Evolutionary conservation across 2,329 filamentous ascomycete genomes (phyloP).

Genomic region (Xylariaceae sp.): DNA sequence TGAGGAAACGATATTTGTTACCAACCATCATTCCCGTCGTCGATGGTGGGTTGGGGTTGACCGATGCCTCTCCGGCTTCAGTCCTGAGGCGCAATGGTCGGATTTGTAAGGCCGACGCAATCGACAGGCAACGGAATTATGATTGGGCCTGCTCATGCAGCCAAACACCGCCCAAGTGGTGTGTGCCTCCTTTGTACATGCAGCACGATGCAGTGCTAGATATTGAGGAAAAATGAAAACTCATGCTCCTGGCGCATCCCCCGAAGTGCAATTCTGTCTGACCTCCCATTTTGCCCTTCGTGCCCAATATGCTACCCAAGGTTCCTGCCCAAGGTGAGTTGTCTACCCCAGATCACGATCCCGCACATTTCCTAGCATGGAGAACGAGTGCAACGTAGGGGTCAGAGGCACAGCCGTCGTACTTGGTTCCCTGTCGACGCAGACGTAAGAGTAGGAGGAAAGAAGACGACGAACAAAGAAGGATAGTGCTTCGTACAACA

Average conservation of each 20-base stretch:
- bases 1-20: not conserved
- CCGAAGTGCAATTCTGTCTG: slow-evolving; percentile 14
- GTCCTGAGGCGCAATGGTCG: not conserved
- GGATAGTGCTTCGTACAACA: slow-evolving; percentile 21
- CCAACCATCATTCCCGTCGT: slow-evolving; percentile 1
- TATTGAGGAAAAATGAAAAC: too few species aligned
- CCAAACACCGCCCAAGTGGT: not conserved
- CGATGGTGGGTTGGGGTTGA: not conserved
- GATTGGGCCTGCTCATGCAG: not conserved
- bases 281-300: slow-evolving; percentile 7
- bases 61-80: slow-evolving; percentile 1
- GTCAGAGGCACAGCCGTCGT: slow-evolving; percentile 4
- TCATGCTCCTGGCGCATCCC: not conserved
- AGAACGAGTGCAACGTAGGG: slow-evolving; percentile 23
- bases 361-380: slow-evolving; percentile 6
- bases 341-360: slow-evolving; percentile 1
- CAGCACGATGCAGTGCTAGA: not conserved
- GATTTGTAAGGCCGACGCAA: not conserved
- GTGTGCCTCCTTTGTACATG: not conserved
- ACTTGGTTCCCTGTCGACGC: slow-evolving; percentile 8
- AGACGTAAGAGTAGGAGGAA: slow-evolving; percentile 2
- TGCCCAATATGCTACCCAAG: slow-evolving; percentile 23
- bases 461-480: slow-evolving; percentile 6
- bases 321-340: slow-evolving; percentile 22
- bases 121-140: not conserved